Evolutionary conservation across 805 yeast species (phyloP), one percentile per base, ranked within the genome.

Genomic region (Scheffersomyces ergatensis): DNA sequence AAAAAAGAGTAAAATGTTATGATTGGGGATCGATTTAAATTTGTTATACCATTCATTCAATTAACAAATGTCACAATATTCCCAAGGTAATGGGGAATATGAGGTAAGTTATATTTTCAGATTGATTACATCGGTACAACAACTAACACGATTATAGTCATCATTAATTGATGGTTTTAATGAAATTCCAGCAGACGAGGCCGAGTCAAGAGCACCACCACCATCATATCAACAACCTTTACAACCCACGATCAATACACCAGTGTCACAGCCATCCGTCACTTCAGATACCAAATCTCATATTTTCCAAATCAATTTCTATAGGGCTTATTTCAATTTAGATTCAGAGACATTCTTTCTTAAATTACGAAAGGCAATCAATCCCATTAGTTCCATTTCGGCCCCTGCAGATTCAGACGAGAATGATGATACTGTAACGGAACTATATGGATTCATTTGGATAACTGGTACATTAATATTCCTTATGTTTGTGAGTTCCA

Each of bases 381-480:
- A 85, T 50, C 85, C 90, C 14, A 48, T 73, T 31, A 53, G 62
- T 48, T 21, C 39, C 2, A 44, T 42, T 25, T 40, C 17, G 27
- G 35, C 16, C 16, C 41, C 30, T 5, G 55, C 60, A 13, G 51
- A 54, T 20, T 50, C 53, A 14, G 55, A 52, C 6, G 68, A 60
- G 24, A 67, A 70, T 34, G 68, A 60, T 25, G 68, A 70, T 34
- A 71, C 71, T 30, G 69, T 71, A 13, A 56, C 64, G 1, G 98
- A 90, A 54, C 64, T 90, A 39, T 92, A 89, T 59, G 97, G 97
- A 0, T 85, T 95, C 6, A 68, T 89, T 15, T 90, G 98, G 98
- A 81, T 90, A 33, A 85, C 92, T 11, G 89, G 89, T 0, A 84
- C 96, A 0, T 77, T 88, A 37, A 79, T 87, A 1, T 78, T 86